Conservation (phyloP, 352 stramenopile species). For the Phytophthora fragariae region DNA sequence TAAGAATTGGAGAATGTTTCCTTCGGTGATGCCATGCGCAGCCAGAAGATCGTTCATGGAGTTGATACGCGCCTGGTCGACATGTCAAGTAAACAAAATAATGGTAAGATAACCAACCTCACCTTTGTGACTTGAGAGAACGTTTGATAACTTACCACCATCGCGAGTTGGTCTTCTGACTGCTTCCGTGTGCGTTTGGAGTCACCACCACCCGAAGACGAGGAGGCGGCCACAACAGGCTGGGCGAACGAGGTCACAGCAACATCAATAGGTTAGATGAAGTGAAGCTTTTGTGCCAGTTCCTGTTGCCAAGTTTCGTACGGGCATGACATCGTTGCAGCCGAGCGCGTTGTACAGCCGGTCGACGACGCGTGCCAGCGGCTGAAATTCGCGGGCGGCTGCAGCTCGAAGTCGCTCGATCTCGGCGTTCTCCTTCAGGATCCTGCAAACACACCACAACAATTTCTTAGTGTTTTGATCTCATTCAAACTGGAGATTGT, state of each 20-base stretch:
- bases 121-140: neutral
- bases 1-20: constrained; percentile 87
- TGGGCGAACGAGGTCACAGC: neutral
- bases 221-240: constrained; percentile 37
- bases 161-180: constrained; percentile 76
- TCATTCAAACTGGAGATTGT: neutral
- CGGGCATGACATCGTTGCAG: constrained; percentile 84
- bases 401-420: constrained; percentile 70
- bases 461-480: neutral
- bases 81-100: neutral
- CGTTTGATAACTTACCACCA: constrained; percentile 56
- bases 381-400: constrained; percentile 74
- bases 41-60: constrained; percentile 87
- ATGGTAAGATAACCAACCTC: neutral
- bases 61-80: constrained; percentile 75
- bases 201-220: constrained; percentile 27
- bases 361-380: constrained; percentile 74
- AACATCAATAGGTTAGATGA: neutral
- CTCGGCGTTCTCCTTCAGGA: constrained; percentile 80
- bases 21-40: constrained; percentile 80
- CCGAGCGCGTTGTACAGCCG: constrained; percentile 80
- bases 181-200: constrained; percentile 67
- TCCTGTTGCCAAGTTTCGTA: constrained; percentile 16
- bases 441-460: constrained; percentile 39
- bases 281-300: neutral